Evolutionary conservation across 805 yeast species (phyloP).

Genomic region (Ogataea ramenticola): DNA sequence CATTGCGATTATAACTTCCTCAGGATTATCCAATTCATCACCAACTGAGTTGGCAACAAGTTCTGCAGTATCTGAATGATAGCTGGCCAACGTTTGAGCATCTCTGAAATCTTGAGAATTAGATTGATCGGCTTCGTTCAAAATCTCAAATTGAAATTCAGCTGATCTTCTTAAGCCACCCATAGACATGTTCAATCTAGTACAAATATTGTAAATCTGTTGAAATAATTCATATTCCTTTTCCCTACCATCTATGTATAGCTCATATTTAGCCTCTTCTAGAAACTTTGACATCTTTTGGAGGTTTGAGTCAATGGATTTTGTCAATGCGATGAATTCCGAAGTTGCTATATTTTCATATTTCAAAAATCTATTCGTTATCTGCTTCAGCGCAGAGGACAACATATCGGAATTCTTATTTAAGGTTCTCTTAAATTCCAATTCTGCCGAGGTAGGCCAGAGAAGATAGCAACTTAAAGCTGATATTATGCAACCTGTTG

Average conservation of each 20-base stretch:
- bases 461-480: constrained; percentile 53
- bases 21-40: constrained; percentile 5
- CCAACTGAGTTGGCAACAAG: constrained; percentile 18
- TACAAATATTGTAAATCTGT: constrained; percentile 43
- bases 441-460: constrained; percentile 57
- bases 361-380: constrained; percentile 41
- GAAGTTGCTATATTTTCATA: constrained; percentile 37
- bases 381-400: constrained; percentile 39
- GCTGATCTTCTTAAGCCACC: constrained; percentile 65
- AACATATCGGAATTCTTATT: constrained; percentile 46
- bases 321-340: constrained; percentile 30
- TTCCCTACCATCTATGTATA: constrained; percentile 47
- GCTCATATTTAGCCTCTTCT: constrained; percentile 59
- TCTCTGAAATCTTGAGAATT: constrained; percentile 1
- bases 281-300: constrained; percentile 31
- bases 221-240: constrained; percentile 38
- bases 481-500: constrained; percentile 53
- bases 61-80: constrained; percentile 20
- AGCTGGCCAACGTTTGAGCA: constrained; percentile 13
- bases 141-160: constrained; percentile 55
- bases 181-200: constrained; percentile 45
- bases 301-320: constrained; percentile 33
- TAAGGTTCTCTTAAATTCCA: constrained; percentile 34
- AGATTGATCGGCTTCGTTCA: constrained; percentile 24
- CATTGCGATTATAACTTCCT: constrained; percentile 13